A percentile compares a stretch with the other conserved stretches of the same genome.
Evolutionary conservation across 768 basidiomycete genomes (phyloP).

Genomic region (Tylopilus balloui): DNA sequence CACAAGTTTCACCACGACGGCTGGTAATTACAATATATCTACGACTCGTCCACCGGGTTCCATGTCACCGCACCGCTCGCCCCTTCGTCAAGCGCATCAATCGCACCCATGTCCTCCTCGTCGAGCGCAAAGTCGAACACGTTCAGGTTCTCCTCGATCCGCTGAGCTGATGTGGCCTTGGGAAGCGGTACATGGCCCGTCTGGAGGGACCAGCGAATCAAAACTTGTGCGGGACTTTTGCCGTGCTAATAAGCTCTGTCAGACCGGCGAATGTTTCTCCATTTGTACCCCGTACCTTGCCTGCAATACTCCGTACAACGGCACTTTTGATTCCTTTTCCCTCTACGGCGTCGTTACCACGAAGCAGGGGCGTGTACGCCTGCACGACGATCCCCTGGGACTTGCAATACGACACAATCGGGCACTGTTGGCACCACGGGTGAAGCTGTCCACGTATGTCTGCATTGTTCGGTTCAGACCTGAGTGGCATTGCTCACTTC

Average conservation of each 20-base stretch:
- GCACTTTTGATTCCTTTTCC: constrained; percentile 43
- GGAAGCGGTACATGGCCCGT: constrained; percentile 63
- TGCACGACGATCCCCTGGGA: constrained; percentile 56
- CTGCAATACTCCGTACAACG: constrained; percentile 46
- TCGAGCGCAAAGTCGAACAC: constrained; percentile 71
- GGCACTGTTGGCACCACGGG: constrained; percentile 74
- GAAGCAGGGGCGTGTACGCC: constrained; percentile 71
- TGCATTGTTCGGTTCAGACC: not conserved
- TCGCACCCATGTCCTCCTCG: constrained; percentile 53
- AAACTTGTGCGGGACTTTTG: constrained; percentile 38
- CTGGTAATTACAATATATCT: too few relatives aligned
- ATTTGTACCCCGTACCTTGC: constrained; percentile 42
- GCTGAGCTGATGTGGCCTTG: constrained; percentile 61
- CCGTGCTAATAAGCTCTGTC: constrained; percentile 20
- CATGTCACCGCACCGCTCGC: constrained; percentile 68
- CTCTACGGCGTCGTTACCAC: constrained; percentile 31
- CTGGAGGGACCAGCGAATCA: constrained; percentile 53
- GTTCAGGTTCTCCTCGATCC: constrained; percentile 69
- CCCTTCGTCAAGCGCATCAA: constrained; percentile 69
- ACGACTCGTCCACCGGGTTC: constrained; percentile 63
- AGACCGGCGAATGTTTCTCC: not conserved
- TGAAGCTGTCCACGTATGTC: constrained; percentile 48
- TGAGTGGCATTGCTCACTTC: constrained; percentile 13
- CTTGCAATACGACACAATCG: constrained; percentile 68
- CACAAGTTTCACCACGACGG: not conserved